A percentile compares a stretch with the other conserved stretches of the same genome.
Conservation (phyloP, 83 land plant genomes). For the Picea engelmannii region DNA sequence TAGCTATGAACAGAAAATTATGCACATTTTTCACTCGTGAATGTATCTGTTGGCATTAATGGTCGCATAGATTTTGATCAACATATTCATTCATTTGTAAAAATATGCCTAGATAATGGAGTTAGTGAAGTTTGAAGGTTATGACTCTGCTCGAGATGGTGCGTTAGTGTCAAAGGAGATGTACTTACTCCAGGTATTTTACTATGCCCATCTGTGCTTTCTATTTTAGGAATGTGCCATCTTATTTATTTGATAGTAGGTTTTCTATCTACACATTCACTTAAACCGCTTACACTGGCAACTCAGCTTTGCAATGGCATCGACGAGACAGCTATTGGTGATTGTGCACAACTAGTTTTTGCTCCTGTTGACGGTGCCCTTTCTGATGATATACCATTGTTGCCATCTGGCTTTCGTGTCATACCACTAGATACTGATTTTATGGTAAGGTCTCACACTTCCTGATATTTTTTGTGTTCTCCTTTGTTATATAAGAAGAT, state of each 20-base stretch:
- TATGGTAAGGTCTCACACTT: constrained; percentile 18
- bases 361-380: constrained; percentile 33
- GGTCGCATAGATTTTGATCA: neutral
- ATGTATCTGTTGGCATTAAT: neutral
- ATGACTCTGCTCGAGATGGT: constrained; percentile 7
- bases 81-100: neutral
- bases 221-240: neutral
- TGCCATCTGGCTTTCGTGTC: constrained; percentile 38
- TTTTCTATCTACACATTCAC: neutral
- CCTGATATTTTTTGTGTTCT: neutral
- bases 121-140: constrained; percentile 17
- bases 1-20: neutral
- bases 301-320: constrained; percentile 24
- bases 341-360: constrained; percentile 32
- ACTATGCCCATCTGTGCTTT: constrained; percentile 12
- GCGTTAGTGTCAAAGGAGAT: constrained; percentile 16
- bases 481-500: neutral
- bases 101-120: constrained; percentile 12
- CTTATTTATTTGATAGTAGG: neutral
- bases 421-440: constrained; percentile 32
- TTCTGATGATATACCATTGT: constrained; percentile 30
- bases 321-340: constrained; percentile 22
- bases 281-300: neutral
- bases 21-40: neutral
- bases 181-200: constrained; percentile 21